phyloP scores from a whole-genome alignment of 2,329 filamentous ascomycete genomes.

The Botrytis galanthina region DNA sequence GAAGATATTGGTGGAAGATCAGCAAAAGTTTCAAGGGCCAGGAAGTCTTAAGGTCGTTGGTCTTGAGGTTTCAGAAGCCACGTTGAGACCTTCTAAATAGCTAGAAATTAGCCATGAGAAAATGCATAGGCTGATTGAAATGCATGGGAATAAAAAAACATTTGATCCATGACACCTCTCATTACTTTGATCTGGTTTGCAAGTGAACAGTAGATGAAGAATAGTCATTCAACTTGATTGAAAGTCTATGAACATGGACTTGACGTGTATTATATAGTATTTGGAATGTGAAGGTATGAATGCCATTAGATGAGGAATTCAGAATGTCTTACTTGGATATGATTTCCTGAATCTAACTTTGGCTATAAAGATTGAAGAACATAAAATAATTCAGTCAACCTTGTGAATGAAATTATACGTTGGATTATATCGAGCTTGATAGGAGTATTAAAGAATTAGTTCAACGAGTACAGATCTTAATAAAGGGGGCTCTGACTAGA shows the following conservation, averaged over 20 bases:
- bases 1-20: neutral
- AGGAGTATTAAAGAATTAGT: neutral
- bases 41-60: neutral
- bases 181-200: neutral
- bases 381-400: neutral
- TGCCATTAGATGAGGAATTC: neutral
- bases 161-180: neutral
- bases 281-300: neutral
- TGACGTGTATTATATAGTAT: neutral
- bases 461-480: neutral
- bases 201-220: neutral
- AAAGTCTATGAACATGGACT: neutral
- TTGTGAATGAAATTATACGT: neutral
- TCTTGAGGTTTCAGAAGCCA: neutral
- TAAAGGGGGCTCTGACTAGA: neutral
- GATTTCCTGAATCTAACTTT: neutral
- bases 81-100: neutral
- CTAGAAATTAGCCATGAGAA: neutral
- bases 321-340: accelerated
- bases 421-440: neutral
- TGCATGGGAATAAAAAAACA: neutral
- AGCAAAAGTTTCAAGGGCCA: neutral
- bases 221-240: neutral
- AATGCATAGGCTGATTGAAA: neutral
- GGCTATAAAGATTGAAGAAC: neutral